Base-by-base conservation (phyloP, 2,329 filamentous ascomycete species). In the Aschersonia sp. region DNA sequence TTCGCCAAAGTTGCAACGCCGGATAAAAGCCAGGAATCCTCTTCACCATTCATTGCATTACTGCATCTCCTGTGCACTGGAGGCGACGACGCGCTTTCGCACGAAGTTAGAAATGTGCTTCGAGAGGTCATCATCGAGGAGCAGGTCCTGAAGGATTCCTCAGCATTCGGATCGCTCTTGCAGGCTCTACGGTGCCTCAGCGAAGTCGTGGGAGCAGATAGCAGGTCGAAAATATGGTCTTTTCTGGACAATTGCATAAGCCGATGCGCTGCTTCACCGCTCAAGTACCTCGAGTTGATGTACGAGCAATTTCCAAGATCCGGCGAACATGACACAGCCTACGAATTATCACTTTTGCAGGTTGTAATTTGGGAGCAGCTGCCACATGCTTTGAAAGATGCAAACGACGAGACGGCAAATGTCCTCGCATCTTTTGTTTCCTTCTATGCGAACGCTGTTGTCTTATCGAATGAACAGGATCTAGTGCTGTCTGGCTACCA, bases 161-260 rank as follows among this genome's bases (percentile, higher is more conserved):
- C 70, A 58, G 60, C 72, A 58, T 53, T 81, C 56, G 51, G 72
- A 54, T 66, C 70, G 55, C 56, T 79, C 30, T 65, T 73, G 8
- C 59, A 60, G 48, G 58, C 59, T 10, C 50, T 66, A 9, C 55
- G 57, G 14, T 53, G 49, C 44, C 56, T 55, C 4, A 46, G 50
- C 7, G 41, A 49, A 5, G 54, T 56, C 22, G 46, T 47, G 9
- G 54, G 51, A 30, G 35, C 50, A 1, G 50, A 53, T 8, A 47
- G 53, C 10, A 62, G 72, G 53, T 62, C 67, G 11, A 54, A 59
- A 0, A 59, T 88, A 1, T 84, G 84, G 66, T 62, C 69, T 0
- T 94, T 92, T 58, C 62, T 95, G 30, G 89, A 95, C 58, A 88
- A 94, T 52, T 94, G 87, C 61, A 71, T 86, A 46, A 79, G 78